Evolutionary conservation across 2,329 filamentous ascomycete genomes (phyloP).

Genomic region (Leptographium radiaticola): DNA sequence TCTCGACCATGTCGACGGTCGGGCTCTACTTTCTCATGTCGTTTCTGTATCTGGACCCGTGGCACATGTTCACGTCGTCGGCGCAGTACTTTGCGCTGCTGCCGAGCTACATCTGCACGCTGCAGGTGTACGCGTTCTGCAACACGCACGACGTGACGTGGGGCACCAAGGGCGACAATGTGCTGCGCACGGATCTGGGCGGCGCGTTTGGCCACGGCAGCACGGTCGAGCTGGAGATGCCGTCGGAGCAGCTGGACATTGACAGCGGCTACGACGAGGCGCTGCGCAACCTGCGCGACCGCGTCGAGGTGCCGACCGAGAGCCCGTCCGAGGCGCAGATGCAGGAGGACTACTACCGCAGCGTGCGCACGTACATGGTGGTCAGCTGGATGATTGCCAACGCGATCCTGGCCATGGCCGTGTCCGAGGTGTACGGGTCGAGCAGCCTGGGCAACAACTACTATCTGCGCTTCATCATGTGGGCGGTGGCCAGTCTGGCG

Average conservation of each 20-base stretch:
- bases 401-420: slow-evolving; percentile 82
- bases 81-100: slow-evolving; percentile 87
- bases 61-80: slow-evolving; percentile 95
- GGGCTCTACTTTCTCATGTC: slow-evolving; percentile 95
- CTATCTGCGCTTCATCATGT: slow-evolving; percentile 87
- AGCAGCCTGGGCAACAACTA: slow-evolving; percentile 66
- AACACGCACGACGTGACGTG: slow-evolving; percentile 98
- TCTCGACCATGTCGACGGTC: slow-evolving; percentile 77
- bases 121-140: slow-evolving; percentile 98
- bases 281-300: slow-evolving; percentile 85
- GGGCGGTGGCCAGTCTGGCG: slow-evolving; percentile 76
- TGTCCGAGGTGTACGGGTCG: slow-evolving; percentile 71
- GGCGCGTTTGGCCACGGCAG: slow-evolving; percentile 61
- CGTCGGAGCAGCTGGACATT: slow-evolving; percentile 93
- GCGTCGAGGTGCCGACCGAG: slow-evolving; percentile 62
- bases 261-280: slow-evolving; percentile 96
- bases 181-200: slow-evolving; percentile 83
- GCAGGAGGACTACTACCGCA: slow-evolving; percentile 98
- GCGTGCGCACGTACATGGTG: slow-evolving; percentile 96
- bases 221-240: slow-evolving; percentile 93
- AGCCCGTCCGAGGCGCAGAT: slow-evolving; percentile 60
- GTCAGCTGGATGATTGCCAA: slow-evolving; percentile 89
- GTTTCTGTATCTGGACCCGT: slow-evolving; percentile 91
- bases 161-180: slow-evolving; percentile 98
- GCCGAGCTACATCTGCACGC: slow-evolving; percentile 87